Evolutionary conservation across 2,329 filamentous ascomycete species (phyloP), one percentile per base, ranked within the genome.

Genomic region (Colletotrichum noveboracense): DNA sequence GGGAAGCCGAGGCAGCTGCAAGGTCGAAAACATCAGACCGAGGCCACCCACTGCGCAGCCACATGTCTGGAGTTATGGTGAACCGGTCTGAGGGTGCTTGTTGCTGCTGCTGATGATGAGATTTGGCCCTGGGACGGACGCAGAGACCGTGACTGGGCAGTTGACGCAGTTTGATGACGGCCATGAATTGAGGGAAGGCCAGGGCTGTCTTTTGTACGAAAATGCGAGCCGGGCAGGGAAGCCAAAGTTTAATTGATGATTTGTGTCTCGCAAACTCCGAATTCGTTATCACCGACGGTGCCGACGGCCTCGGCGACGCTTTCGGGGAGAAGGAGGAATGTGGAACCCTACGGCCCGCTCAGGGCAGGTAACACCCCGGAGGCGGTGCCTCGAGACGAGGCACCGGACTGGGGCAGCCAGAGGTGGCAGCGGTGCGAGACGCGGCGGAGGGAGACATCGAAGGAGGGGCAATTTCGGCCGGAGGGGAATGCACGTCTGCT

Each of bases 381-480:
- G 64, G 24, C 55, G 62, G 64, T 48, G 64, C 69, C 64, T 75
- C 56, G 38, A 30, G 12, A 30, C 73, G 69, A 75, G 70, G 73
- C 69, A 34, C 64, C 62, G 64, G 55, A 68, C 55, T 73, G 56
- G 69, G n/a, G 38, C 52, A 66, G n/a, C 18, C 48, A 38, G 28
- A 28, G n/a, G 34, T n/a, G 18, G 28, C 38, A 28, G 8, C 68
- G 68, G 58, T 55, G 36, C 56, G 43, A 74, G 32, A 30, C 58
- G 68, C 14, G 43, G 30, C 58, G 58, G 56, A 56, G 52, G n/a
- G 18, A 24, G 21, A 28, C n/a, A 21, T 68, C 6, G 36, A 66
- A 26, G 28, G 36, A 5, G 38, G n/a, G 43, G 68, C 9, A 30
- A 30, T 13, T 16, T 72, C 62, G 73, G 70, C 64, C 73, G 73